Evolutionary conservation across 352 stramenopile species (phyloP).

Genomic region (Heterotrichella gracilis): DNA sequence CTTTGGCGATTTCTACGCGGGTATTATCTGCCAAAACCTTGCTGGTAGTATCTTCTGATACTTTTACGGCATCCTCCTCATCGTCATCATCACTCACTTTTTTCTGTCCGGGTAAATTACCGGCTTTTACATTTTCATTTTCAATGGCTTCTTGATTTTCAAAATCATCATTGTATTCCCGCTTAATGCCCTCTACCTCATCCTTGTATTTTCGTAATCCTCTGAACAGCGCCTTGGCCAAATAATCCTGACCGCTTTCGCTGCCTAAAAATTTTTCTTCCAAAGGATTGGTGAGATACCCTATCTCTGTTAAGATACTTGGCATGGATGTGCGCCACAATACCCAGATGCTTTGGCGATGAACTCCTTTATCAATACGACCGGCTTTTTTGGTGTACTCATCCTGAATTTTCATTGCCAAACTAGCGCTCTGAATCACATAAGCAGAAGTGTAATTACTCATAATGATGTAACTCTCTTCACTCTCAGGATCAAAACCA

Average conservation of each 20-base stretch:
- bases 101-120: neutral
- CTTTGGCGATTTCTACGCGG: too few species aligned
- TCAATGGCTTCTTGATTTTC: neutral
- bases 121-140: slow-evolving; percentile 2
- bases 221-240: neutral
- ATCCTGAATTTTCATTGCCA: neutral
- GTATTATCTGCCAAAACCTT: too few species aligned
- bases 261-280: neutral
- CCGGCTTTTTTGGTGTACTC: neutral
- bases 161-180: neutral
- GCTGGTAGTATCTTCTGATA: too few species aligned
- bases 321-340: neutral
- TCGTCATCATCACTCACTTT: neutral
- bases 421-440: neutral
- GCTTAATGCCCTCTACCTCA: neutral
- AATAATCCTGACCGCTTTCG: neutral
- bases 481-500: neutral
- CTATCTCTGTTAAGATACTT: neutral
- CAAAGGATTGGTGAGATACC: slow-evolving; percentile 1
- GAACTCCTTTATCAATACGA: neutral
- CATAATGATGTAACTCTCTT: slow-evolving; percentile 7
- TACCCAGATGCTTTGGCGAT: neutral
- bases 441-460: slow-evolving; percentile 6
- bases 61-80: neutral
- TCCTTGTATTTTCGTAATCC: neutral